Evolutionary conservation across 2,329 filamentous ascomycete genomes (phyloP), one percentile per base, ranked within the genome.

Genomic region (Hypomyces rosellus): DNA sequence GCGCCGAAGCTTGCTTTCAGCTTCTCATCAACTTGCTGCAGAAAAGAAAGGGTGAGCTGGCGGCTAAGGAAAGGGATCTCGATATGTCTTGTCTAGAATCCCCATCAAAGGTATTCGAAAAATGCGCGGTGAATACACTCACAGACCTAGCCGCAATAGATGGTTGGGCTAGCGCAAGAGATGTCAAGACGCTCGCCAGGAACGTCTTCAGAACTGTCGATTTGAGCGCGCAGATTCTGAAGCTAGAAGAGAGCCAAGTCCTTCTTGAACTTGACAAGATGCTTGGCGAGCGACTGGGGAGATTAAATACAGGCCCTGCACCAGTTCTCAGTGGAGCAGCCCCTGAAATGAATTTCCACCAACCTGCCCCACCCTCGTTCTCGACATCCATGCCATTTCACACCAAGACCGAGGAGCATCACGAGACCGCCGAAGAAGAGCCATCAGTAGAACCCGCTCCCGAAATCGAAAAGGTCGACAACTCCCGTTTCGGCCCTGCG

Each of bases 131-230:
- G 58, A 2, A 6, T 48, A 34, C 57, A 0, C 76, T 85, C 34
- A 45, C 59, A 0, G 37, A 46, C 0, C 62, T 86, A 0, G 61
- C 72, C 0, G 39, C 49, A 0, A 67, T 77, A 3, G 61, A 72
- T 0, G 72, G 72, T 6, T 87, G 84, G 80, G 84, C 76, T 0
- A 87, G 80, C 54, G 83, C 76, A 0, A 73, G 84, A 4, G 84
- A 88, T 43, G 74, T 88, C 1, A 66, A 78, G 12, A 76, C 74
- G 0, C 40, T 87, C 0, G 71, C 68, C 0, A 80, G 76, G 50
- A 57, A 46, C 1, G 74, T 85, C 1, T 80, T 81, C 54, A 62
- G 64, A 14, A 59, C 52, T 15, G 54, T 64, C 2, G 56, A 62
- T 14, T 30, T 63, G 5, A 41, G 43, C 8, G 34, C 33, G 1